Base-by-base conservation (phyloP, 1,139 yeast genomes). In the Suhomyces atakaporum region DNA sequence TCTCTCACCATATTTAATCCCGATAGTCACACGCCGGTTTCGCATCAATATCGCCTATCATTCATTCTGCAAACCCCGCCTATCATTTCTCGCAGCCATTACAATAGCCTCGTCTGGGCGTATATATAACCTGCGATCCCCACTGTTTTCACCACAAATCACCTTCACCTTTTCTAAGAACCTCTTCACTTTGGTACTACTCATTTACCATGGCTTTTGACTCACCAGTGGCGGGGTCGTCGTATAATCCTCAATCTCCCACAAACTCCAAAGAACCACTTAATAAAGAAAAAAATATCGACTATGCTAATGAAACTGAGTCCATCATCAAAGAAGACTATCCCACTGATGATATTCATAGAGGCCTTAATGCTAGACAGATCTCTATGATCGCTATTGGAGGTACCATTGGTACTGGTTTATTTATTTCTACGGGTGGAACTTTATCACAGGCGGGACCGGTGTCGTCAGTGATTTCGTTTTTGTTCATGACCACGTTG, bases 371-470 rank as follows among this genome's bases (percentile, higher is more conserved):
- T 12, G 67, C 77, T 1, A 62, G 84, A 35, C 79, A 53, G 29
- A 50, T 53, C 35, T 50, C 52, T 19, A 52, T 53, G 54, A 51
- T 53, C 27, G 54, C 58, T 35, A 45, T 67, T 39, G 77, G 76
- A 32, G 77, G 76, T 39, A 67, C 88, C 30, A 82, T 81, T 45
- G 87, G 87, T 50, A 79, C 84, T 4, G 85, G 85, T 48, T 61
- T 79, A 37, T 80, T 76, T 58, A 71, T 80, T 27, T 76, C 80
- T 47, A 69, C 81, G 19, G 75, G 82, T 10, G 50, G 65, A n/a
- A 76, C 82, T 11, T 59, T 83, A 35, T 51, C 63, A 1, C 56
- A 64, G 25, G 81, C 87, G n/a, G 94, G 94, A 13, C 90, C 92
- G 1, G 89, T 79, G 0, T 78, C 82, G 31, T 65, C 84, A 3